Base-by-base conservation (phyloP, 1,284 basidiomycete genomes). In the Rhodotorula sp. region DNA sequence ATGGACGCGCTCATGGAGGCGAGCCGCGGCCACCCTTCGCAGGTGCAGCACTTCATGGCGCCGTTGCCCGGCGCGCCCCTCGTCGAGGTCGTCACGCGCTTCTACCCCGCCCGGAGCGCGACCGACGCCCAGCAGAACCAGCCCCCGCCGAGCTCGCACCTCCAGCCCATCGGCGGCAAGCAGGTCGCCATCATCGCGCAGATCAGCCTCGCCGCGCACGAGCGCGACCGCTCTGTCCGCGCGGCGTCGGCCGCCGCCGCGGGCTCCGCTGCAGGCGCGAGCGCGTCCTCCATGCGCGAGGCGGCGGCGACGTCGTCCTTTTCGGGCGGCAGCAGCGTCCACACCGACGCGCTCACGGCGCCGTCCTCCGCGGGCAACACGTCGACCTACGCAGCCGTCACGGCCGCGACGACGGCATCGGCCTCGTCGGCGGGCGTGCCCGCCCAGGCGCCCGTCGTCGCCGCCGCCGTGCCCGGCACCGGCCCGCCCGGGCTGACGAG, bases 21-120 rank as follows among this genome's bases (percentile, higher is more conserved):
- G 17, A 55, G 68, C 19, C 59, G 51, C 0, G 71, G 70, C 3
- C 41, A 53, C 15, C 64, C 72, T 3, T 62, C 74, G 29, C 61
- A 62, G 25, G 61, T 77, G 21, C 66, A 66, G 27, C 76, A 79
- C 63, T 54, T 57, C 29, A 56, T 78, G 13, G 29, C 57, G 9
- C 66, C 60, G 36, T 41, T 41, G 19, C 56, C 61, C 5, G 77
- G 78, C 34, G 39, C 39, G 0, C 27, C 57, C 12, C 36, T n/a
- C 34, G 64, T 78, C 66, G 75, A 77, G 62, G 76, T 77, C 62
- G 67, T 78, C 34, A 78, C 78, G 21, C 72, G 78, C 54, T 77
- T 79, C 66, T 78, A 74, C 69, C 77, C 77, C 3, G 48, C 64
- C 15, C 58, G 68, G 7, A 57, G 46, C 57, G 57, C 64, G 29